Conservation (phyloP, 2,329 filamentous ascomycete genomes). For the Rhynchosporium graminicola region DNA sequence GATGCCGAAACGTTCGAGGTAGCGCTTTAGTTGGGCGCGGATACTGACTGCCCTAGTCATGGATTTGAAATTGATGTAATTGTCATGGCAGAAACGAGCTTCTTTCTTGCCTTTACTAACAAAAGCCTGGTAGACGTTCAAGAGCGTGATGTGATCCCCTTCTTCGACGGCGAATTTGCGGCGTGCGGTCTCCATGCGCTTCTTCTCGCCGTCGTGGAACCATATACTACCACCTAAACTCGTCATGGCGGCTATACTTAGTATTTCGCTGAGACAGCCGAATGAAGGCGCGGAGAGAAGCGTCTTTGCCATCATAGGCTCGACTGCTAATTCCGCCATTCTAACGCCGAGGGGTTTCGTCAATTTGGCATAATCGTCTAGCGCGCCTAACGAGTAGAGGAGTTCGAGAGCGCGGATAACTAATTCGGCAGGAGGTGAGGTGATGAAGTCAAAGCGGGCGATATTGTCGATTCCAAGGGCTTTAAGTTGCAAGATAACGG, state of each 20-base stretch:
- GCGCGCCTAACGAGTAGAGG: slow-evolving; percentile 79
- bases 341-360: slow-evolving; percentile 83
- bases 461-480: slow-evolving; percentile 95
- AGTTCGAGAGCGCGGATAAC: slow-evolving; percentile 85
- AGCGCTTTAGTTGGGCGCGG: slow-evolving; percentile 80
- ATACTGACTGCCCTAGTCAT: slow-evolving; percentile 83
- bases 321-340: slow-evolving; percentile 91
- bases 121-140: slow-evolving; percentile 93
- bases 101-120: slow-evolving; percentile 81
- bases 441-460: slow-evolving; percentile 85
- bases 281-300: slow-evolving; percentile 75
- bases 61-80: slow-evolving; percentile 83
- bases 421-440: slow-evolving; percentile 79
- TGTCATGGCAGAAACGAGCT: slow-evolving; percentile 81
- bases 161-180: slow-evolving; percentile 88
- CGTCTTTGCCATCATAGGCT: slow-evolving; percentile 94
- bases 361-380: slow-evolving; percentile 88
- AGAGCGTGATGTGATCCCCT: slow-evolving; percentile 87
- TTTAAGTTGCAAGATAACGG: slow-evolving; percentile 87
- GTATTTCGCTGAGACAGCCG: slow-evolving; percentile 78
- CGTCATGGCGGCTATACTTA: slow-evolving; percentile 93
- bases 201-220: slow-evolving; percentile 78
- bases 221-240: slow-evolving; percentile 81
- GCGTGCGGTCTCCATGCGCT: slow-evolving; percentile 70
- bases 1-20: slow-evolving; percentile 83